Base-by-base conservation (phyloP, 305 asterid genomes). In the Fraxinus ornus region DNA sequence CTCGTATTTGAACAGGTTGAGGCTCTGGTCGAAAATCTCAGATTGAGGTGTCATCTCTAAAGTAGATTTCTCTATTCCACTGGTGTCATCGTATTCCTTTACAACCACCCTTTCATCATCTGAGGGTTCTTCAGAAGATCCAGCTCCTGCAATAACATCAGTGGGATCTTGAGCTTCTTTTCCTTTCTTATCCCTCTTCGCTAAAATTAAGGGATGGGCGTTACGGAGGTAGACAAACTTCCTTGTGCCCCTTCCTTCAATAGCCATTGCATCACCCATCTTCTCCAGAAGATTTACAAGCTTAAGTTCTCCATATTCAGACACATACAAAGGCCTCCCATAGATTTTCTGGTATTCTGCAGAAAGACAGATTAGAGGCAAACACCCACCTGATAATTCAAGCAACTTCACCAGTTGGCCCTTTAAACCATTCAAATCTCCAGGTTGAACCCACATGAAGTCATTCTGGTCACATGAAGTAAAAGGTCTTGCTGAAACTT, bases 391-490 rank as follows among this genome's bases (percentile, higher is more conserved):
- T 5, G 87, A 88, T 62, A 90, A 75, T 82, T 92, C 95, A 33
- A 97, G 96, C 89, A 97, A 83, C 78, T 89, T 93, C 41, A 92
- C 93, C 79, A 97, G 57, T 86, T 95, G 99, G 36, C 89, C 91
- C 89, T 89, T 92, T 88, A 97, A 89, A 75, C 96, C 98, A 80
- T 87, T 91, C 62, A 93, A 30, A 86, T 97, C 97, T 80, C 98
- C 98, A 17, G 98, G 98, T 84, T 91, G 97, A 32, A 94, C 97
- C 97, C 96, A 93, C 41, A 68, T 75, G 87, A 89, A 77, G 89
- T 91, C 92, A 70, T 84, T 80, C 39, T 87, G 87, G 57, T 84
- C 84, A 12, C 86, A 35, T 0, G 89, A 79, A 76, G 87, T 71
- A 82, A 47, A 74, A 73, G 79, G 79, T 83, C 86, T 88, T 10